Conservation (phyloP, 140 eudicot genomes). For the Oenanthe javanica region DNA sequence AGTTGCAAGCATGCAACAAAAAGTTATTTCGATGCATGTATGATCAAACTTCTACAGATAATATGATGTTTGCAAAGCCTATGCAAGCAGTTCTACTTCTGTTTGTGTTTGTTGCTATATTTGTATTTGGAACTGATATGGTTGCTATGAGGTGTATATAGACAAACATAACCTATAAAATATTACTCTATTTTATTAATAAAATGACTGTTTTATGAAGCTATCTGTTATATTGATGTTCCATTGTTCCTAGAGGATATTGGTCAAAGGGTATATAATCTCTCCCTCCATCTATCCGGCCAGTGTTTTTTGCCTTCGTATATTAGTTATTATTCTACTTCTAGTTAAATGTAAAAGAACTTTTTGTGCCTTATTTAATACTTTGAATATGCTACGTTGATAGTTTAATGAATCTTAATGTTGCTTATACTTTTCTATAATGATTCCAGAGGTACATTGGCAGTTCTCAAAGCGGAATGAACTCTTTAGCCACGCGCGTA, state of each 20-base stretch:
- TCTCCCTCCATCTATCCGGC: neutral
- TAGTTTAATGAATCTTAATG: neutral
- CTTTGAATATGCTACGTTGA: neutral
- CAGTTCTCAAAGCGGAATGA: slow-evolving; percentile 77
- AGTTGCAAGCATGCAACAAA: neutral
- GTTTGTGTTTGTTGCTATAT: neutral
- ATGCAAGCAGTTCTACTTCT: neutral
- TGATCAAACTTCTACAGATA: neutral
- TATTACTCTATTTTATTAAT: no score
- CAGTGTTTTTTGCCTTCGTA: no score
- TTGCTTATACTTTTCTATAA: neutral
- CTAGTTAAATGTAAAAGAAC: neutral
- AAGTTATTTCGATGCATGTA: neutral
- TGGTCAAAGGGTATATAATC: neutral
- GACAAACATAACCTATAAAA: neutral
- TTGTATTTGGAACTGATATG: neutral
- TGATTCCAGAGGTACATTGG: slow-evolving; percentile 71
- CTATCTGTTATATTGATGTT: neutral
- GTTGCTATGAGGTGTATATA: neutral
- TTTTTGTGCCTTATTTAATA: no score
- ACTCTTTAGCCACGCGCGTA: slow-evolving; percentile 82
- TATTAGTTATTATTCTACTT: no score
- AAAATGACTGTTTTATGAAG: neutral
- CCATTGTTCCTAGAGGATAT: neutral
- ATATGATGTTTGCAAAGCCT: neutral